phyloP scores from a whole-genome alignment of 805 yeast species.

The Metschnikowia vanudenii region DNA sequence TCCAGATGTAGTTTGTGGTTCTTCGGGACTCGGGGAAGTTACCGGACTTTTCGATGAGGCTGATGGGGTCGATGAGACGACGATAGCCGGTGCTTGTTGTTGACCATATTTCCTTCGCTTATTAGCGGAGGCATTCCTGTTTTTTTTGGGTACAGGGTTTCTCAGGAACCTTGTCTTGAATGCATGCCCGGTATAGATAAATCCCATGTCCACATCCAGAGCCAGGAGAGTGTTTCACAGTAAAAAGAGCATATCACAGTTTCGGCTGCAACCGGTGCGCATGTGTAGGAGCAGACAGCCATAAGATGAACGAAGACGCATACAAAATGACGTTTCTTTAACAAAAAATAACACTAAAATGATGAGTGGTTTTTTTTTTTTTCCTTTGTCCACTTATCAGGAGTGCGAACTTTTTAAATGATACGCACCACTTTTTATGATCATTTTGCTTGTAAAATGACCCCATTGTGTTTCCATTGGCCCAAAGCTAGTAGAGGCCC shows the following conservation, averaged over 20 bases:
- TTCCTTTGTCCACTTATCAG: too few relatives aligned
- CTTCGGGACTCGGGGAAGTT: too few relatives aligned
- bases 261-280: background rate
- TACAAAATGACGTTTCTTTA: too few relatives aligned
- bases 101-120: background rate
- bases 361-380: too few relatives aligned
- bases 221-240: background rate
- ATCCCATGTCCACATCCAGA: slow-evolving; percentile 9
- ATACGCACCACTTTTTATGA: too few relatives aligned
- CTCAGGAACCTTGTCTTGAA: slow-evolving; percentile 3
- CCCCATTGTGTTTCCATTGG: too few relatives aligned
- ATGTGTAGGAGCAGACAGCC: background rate
- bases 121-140: background rate
- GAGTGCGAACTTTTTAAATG: too few relatives aligned
- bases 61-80: slow-evolving; percentile 1
- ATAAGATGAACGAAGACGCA: background rate
- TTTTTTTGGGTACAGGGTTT: background rate
- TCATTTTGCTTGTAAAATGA: too few relatives aligned
- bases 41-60: background rate
- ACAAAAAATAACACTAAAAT: too few relatives aligned
- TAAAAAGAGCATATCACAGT: background rate
- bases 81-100: background rate
- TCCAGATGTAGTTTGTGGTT: too few relatives aligned
- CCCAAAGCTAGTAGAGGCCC: too few relatives aligned
- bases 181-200: slow-evolving; percentile 3